Evolutionary conservation across 805 yeast genomes (phyloP), one percentile per base, ranked within the genome.

Genomic region (Saccharomyces eubayanus): DNA sequence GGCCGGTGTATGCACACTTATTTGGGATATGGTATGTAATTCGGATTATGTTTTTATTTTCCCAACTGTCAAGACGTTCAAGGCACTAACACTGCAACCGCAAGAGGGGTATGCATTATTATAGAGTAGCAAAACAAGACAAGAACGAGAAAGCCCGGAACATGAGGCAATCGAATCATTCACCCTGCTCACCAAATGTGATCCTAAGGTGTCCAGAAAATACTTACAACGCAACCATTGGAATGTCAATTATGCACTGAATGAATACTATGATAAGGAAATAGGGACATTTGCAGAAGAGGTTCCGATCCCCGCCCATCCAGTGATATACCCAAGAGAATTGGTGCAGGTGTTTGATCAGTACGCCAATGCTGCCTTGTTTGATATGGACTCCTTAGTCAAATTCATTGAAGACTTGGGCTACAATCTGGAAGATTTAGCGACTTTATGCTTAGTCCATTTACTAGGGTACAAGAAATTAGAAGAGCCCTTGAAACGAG

Each of bases 351-450:
- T 65, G 11, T 64, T 61, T 49, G 55, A 60, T 10, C 57, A 51
- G 28, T 63, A 64, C 49, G 56, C 62, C 3, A 57, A 63, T 11
- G 53, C 46, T 16, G 63, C 58, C 3, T 69, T 65, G 1, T 87
- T 90, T 41, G 92, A 83, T 28, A 75, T 87, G 9, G 94, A 89
- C 54, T 97, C 96, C 0, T 85, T 97, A 0, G 67, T 91, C 9
- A 59, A 64, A 43, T 88, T 84, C 61, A 72, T 92, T 24, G 75
- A 74, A 14, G 96, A 85, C 60, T 70, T 92, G 48, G 83, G 79
- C 0, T 74, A 85, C 41, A 81, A 81, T 12, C 85, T 90, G 0
- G 98, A 92, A 59, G 90, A 91, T 63, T 74, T 81, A 8, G 78
- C 74, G 5, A 84, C 89, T 2, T 73, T 92, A 47, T 82, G 87